Conservation (phyloP, 805 yeast genomes). For the Yamadazyma kitorensis region DNA sequence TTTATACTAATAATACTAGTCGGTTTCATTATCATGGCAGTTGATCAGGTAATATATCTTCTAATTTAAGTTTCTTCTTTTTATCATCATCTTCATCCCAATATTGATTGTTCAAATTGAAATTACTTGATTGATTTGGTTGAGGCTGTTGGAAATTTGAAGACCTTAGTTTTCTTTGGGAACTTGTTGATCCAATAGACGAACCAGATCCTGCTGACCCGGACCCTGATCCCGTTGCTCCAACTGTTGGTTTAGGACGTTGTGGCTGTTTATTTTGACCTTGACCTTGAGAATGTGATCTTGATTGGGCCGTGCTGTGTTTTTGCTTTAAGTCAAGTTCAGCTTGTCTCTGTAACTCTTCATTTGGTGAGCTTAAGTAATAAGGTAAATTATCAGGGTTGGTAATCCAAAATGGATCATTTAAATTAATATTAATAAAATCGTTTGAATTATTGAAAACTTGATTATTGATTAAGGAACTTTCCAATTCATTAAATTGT, state of each 20-base stretch:
- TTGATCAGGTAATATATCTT: neutral
- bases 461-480: neutral
- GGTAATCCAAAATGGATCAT: conserved; percentile 53
- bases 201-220: too few relatives aligned
- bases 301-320: neutral
- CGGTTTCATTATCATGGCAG: too few relatives aligned
- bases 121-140: conserved; percentile 3
- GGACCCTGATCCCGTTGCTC: too few relatives aligned
- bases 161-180: neutral
- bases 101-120: conserved; percentile 7
- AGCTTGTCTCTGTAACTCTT: conserved; percentile 15
- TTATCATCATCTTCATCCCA: conserved; percentile 2
- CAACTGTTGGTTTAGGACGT: too few relatives aligned
- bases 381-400: conserved; percentile 47
- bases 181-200: neutral
- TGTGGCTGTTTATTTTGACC: neutral
- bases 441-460: conserved; percentile 37
- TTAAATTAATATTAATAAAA: conserved; percentile 27
- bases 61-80: neutral
- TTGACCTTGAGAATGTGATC: neutral
- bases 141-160: conserved; percentile 6
- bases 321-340: conserved; percentile 7
- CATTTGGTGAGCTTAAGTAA: conserved; percentile 28
- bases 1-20: too few relatives aligned
- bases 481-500: conserved; percentile 3